Evolutionary conservation across 106 monocot species (phyloP), one percentile per base, ranked within the genome.

Genomic region (Dactylorhiza incarnata): DNA sequence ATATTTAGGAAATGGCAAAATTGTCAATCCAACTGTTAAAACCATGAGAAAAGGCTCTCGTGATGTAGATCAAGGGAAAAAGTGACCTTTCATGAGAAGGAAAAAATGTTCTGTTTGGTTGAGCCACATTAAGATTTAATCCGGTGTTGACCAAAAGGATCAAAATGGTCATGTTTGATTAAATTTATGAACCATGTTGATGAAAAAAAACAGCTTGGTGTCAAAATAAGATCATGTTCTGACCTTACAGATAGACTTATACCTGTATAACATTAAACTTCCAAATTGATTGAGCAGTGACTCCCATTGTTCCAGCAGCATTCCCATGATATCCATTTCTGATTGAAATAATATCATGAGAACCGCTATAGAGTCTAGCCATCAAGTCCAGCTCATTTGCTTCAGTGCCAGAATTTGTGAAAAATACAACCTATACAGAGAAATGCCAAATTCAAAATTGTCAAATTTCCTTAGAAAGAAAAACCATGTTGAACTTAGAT

Each of bases 261-360:
- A 90, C 95, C 93, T 97, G 96, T 49, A 89, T 72, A 77, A 93
- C 83, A 81, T 93, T 97, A 77, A 89, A 91, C 79, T 97, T 97
- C 96, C 96, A 97, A 83, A 80, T 91, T 49, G 73, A 82, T 62
- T 93, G 93, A 73, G 91, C 96, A 22, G 96, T 97, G 56, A 78
- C 79, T 2, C 91, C 91, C 96, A 97, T 97, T 13, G 93, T 97
- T 74, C 85, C 96, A 19, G 93, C 88, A 48, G 96, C 93, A 87
- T 97, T 97, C 48, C 96, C 96, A 86, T 97, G 96, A 78, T 97
- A 97, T n/a, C 79, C 86, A 78, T 93, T 97, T 82, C 93, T 87
- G 12, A 97, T 53, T 0, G 96, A 93, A 3, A 97, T 87, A 74
- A 97, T 86, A 81, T 97, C 96, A 73, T 93, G 93, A 72, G 78